Evolutionary conservation across 1,284 basidiomycete species (phyloP).

Genomic region (Sphaerobolus stellatus): DNA sequence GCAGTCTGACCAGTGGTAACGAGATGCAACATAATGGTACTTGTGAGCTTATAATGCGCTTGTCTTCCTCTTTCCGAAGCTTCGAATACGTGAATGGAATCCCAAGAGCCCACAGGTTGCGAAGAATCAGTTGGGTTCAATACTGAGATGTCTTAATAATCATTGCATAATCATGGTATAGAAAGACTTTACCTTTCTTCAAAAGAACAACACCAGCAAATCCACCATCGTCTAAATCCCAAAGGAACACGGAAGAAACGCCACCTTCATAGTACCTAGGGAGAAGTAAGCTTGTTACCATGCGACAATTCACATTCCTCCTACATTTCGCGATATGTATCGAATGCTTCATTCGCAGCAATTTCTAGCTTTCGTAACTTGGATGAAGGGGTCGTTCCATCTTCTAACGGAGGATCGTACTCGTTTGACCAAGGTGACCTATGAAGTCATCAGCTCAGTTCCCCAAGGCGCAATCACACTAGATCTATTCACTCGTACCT

Average conservation of each 20-base stretch:
- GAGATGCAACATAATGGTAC: constrained; percentile 96
- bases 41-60: constrained; percentile 96
- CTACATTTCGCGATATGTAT: constrained; percentile 96
- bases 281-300: background rate
- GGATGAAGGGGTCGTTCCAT: constrained; percentile 82
- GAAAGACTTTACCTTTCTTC: constrained; percentile 78
- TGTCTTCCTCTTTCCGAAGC: constrained; percentile 84
- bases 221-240: constrained; percentile 94
- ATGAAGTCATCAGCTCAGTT: constrained; percentile 7
- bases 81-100: constrained; percentile 98
- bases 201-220: constrained; percentile 97
- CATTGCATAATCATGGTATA: background rate
- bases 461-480: background rate
- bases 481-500: constrained; percentile 49
- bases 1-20: constrained; percentile 56
- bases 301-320: constrained; percentile 27
- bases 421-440: constrained; percentile 98
- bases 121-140: constrained; percentile 53
- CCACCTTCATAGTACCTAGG: constrained; percentile 94
- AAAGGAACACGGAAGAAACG: constrained; percentile 95
- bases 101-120: constrained; percentile 86
- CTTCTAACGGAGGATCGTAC: constrained; percentile 86
- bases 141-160: constrained; percentile 37
- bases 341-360: constrained; percentile 93
- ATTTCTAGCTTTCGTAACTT: constrained; percentile 91